phyloP scores from a whole-genome alignment of 805 yeast genomes.

The Candida xyloterini region DNA sequence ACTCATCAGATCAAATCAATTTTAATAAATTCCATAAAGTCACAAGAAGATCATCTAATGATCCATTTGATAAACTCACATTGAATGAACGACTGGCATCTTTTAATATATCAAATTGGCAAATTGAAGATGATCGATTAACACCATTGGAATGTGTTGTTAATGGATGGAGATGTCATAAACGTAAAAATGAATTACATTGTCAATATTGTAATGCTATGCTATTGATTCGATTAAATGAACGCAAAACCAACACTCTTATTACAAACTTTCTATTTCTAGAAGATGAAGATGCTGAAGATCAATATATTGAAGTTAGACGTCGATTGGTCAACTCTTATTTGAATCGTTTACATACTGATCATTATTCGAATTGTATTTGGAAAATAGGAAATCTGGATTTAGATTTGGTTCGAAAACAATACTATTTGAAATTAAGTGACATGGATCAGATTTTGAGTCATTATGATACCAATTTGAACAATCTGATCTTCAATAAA shows the following conservation, averaged over 20 bases:
- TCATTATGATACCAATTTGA: constrained; percentile 18
- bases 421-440: constrained; percentile 25
- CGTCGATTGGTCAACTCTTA: constrained; percentile 28
- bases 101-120: constrained; percentile 48
- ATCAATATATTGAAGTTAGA: constrained; percentile 15
- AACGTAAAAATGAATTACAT: constrained; percentile 31
- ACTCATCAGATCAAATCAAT: constrained; percentile 14
- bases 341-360: constrained; percentile 23
- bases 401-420: constrained; percentile 18
- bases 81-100: constrained; percentile 42
- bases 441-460: constrained; percentile 26
- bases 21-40: constrained; percentile 2
- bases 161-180: constrained; percentile 50
- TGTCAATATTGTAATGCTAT: constrained; percentile 35
- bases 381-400: constrained; percentile 21
- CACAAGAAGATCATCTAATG: constrained; percentile 4
- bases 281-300: constrained; percentile 24
- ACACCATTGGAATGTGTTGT: constrained; percentile 48
- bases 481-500: constrained; percentile 13
- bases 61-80: constrained; percentile 25
- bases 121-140: constrained; percentile 31
- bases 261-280: constrained; percentile 18
- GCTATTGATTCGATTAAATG: constrained; percentile 29
- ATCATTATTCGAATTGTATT: constrained; percentile 31
- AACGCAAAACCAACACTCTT: constrained; percentile 9